Evolutionary conservation across 441 rosid species (phyloP), one percentile per base, ranked within the genome.

Genomic region (Corymbia citriodora): DNA sequence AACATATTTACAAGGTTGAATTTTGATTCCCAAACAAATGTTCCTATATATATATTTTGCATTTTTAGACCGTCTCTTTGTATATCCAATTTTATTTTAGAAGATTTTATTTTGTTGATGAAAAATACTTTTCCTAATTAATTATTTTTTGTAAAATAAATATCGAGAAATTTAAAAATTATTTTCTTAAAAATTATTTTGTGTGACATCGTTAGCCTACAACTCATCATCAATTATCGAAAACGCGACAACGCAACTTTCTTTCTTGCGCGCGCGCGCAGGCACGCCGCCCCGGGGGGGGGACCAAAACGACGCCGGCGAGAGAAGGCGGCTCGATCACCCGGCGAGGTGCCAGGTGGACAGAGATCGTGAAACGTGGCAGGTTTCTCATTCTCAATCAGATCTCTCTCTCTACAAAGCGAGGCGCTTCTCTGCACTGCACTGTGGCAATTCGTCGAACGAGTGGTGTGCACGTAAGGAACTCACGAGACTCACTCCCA

Each of bases 361-460:
- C 50, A 21, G 17, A 72, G 52, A 40, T 74, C 52, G 52, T 54
- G 90, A 33, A 36, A 74, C 90, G 90, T 55, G 90, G 90, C 90
- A 89, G 54, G 45, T 79, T 19, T 45, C 72, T 79, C 90, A 7
- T 54, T 70, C 86, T 23, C 63, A 68, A 33, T 48, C 85, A 74
- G 40, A 48, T 54, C 40, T 29, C 13, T 74, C 36, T 79, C 91
- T 29, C 89, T n/a, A 6, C 83, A 23, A 23, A 45, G 17, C 52
- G 29, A 25, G 52, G 83, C 50, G 0, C 40, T 40, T 49, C 10
- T 59, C 50, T 55, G 59, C 29, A 48, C 14, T 53, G 89, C 87
- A 48, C 14, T 53, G 89, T 87, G 88, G 94, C 95, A 92, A 94
- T 95, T 94, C 92, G 65, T 9, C 96, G 90, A 94, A 93, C 95